Base-by-base conservation (phyloP, 345 rosid genomes). In the Salix viminalis region DNA sequence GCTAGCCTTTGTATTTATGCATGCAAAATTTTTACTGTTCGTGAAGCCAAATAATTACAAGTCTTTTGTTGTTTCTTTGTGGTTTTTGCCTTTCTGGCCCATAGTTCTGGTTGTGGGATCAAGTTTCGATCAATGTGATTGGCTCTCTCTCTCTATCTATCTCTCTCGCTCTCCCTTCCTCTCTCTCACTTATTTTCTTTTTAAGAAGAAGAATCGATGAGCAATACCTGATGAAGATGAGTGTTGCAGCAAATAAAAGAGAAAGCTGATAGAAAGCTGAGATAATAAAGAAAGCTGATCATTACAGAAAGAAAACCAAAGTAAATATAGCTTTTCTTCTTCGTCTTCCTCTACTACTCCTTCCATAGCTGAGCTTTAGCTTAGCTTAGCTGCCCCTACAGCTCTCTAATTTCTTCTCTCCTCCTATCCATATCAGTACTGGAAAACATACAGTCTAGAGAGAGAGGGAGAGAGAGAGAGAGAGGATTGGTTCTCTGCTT, bases 21-120 rank as follows among this genome's bases (percentile, higher is more conserved):
- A 84, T 86, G 82, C 81, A 71, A 72, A 67, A 71, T 2, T 58
- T 71, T 77, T 78, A 77, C 83, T 8, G 76, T 76, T 61, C 1
- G 4, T 58, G 68, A 18, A 77, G 73, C 72, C 69, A 18, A 21
- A 39, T 72, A 83, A 84, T 86, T 86, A 85, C 79, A 76, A 81
- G 76, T 46, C 67, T 71, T 78, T 82, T 85, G 86, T 84, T 78
- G 86, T 84, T 78, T 71, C 72, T 72, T 80, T 76, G 79, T 73
- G 80, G 65, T 72, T 68, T 2, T 2, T 19, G 1, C 36, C 65
- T 61, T 79, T 64, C 54, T 83, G 89, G 87, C 81, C 89, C 89
- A 79, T 79, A 39, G 54, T 65, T 70, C 61, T 75, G 79, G 52
- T 61, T 61, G 86, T 85, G 86, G 86, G 89, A 84, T 81, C 86